Percentiles rank a stretch among this genome's conserved stretches.
Conservation (phyloP, 495 filamentous ascomycete genomes). For the Daldinia vernicosa region DNA sequence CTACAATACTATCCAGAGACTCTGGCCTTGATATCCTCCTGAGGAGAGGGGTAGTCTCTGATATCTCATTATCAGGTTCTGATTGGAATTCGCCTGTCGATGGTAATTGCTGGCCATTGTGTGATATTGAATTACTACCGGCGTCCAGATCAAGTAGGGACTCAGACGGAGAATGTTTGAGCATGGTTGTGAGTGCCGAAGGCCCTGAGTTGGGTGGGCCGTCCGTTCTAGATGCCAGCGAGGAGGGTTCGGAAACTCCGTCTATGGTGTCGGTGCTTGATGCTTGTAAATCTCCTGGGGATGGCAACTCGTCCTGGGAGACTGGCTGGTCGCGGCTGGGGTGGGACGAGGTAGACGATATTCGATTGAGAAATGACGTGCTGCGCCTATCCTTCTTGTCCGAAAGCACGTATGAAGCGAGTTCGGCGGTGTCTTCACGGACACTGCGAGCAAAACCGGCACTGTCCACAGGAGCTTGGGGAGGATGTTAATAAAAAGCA, state of each 20-base stretch:
- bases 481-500: slow-evolving; percentile 34
- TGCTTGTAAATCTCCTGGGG: slow-evolving; percentile 22
- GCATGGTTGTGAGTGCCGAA: slow-evolving; percentile 71
- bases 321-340: slow-evolving; percentile 39
- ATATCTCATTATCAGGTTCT: slow-evolving; percentile 27
- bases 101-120: slow-evolving; percentile 22
- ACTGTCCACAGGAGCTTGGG: slow-evolving; percentile 64
- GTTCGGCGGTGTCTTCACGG: slow-evolving; percentile 88
- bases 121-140: not conserved
- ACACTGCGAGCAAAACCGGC: slow-evolving; percentile 79
- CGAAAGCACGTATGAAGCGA: slow-evolving; percentile 86
- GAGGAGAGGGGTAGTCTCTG: slow-evolving; percentile 52
- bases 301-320: slow-evolving; percentile 32
- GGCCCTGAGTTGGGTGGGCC: slow-evolving; percentile 52
- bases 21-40: slow-evolving; percentile 41
- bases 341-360: slow-evolving; percentile 49
- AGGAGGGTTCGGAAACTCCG: slow-evolving; percentile 69
- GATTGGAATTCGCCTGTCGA: slow-evolving; percentile 7
- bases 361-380: slow-evolving; percentile 52
- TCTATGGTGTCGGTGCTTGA: slow-evolving; percentile 57
- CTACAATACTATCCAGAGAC: slow-evolving; percentile 39
- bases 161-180: slow-evolving; percentile 62
- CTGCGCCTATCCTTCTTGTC: slow-evolving; percentile 59
- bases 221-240: slow-evolving; percentile 52
- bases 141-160: slow-evolving; percentile 21